phyloP scores from a whole-genome alignment of 1,284 basidiomycete species.

The Flammula alnicola region DNA sequence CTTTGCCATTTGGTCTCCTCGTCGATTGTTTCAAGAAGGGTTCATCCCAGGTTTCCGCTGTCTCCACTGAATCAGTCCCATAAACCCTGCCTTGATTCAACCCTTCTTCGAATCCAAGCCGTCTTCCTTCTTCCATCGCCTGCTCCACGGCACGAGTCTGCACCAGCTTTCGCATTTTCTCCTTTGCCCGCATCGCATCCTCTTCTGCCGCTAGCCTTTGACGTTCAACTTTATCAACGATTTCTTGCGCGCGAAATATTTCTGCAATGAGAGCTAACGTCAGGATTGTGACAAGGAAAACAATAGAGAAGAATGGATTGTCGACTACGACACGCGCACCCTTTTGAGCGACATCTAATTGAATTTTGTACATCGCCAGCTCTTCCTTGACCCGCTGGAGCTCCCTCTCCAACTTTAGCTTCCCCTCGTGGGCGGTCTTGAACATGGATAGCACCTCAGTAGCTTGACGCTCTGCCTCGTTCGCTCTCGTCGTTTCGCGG shows the following conservation, averaged over 20 bases:
- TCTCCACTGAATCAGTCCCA: slow-evolving; percentile 7
- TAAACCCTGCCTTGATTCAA: slow-evolving; percentile 37
- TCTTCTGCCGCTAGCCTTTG: slow-evolving; percentile 42
- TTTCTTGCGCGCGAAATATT: slow-evolving; percentile 44
- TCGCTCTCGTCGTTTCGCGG: slow-evolving; percentile 37
- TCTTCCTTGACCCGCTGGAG: slow-evolving; percentile 37
- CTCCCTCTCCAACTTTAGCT: slow-evolving; percentile 34
- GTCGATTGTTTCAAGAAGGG: background rate
- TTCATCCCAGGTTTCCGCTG: background rate
- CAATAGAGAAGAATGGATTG: background rate
- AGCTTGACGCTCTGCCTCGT: slow-evolving; percentile 36
- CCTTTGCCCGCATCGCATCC: slow-evolving; percentile 38
- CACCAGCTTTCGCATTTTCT: slow-evolving; percentile 36
- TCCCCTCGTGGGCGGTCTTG: slow-evolving; percentile 28
- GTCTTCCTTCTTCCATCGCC: slow-evolving; percentile 45
- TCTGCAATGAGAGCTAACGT: slow-evolving; percentile 27
- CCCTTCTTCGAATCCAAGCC: slow-evolving; percentile 44
- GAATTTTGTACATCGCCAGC: slow-evolving; percentile 41
- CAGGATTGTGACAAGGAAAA: background rate
- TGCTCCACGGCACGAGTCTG: slow-evolving; percentile 40
- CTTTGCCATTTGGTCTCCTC: background rate
- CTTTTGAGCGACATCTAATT: slow-evolving; percentile 45
- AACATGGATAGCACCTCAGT: slow-evolving; percentile 33
- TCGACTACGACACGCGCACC: too few species aligned
- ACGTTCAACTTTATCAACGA: slow-evolving; percentile 42